Percentiles rank a stretch among this genome's conserved stretches.
Conservation (phyloP, 1,139 yeast genomes). For the Saccharomyces hybrid region DNA sequence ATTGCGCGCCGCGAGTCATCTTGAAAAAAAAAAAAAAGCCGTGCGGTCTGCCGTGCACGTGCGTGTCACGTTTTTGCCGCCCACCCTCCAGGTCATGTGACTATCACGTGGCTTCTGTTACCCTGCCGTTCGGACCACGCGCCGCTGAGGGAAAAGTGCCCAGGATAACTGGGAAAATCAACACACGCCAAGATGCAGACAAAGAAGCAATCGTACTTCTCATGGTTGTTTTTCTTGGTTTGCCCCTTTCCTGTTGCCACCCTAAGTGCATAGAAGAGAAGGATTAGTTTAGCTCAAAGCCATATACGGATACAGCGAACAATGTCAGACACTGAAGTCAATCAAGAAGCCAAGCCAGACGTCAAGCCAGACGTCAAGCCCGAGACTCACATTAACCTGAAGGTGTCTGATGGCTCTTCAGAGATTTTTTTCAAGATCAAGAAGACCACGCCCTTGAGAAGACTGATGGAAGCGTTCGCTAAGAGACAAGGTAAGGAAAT, state of each 20-base stretch:
- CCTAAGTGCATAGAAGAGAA: not conserved
- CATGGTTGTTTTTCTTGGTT: not conserved
- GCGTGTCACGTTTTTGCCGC: not conserved
- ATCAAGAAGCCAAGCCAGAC: constrained; percentile 28
- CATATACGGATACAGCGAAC: not conserved
- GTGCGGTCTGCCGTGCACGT: not conserved
- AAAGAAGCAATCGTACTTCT: not conserved
- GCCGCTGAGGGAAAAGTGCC: no score
- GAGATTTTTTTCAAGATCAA: constrained; percentile 96
- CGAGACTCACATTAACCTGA: constrained; percentile 77
- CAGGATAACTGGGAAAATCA: no score
- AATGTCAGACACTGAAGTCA: constrained; percentile 27
- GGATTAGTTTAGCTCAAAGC: not conserved
- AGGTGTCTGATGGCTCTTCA: constrained; percentile 87
- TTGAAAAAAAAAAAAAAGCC: not conserved
- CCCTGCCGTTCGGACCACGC: no score
- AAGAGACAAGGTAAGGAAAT: constrained; percentile 92
- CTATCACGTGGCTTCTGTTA: no score
- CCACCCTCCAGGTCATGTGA: not conserved
- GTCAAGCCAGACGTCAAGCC: constrained; percentile 43
- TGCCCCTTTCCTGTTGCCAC: not conserved
- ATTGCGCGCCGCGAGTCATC: no score
- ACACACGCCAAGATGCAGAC: not conserved
- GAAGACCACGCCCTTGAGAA: constrained; percentile 82
- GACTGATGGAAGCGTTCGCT: constrained; percentile 97